These are phyloP conservation scores for Phytophthora litchii DNA, from an alignment of 352 stramenopile genomes.

Conservation along the genomic window DNA sequence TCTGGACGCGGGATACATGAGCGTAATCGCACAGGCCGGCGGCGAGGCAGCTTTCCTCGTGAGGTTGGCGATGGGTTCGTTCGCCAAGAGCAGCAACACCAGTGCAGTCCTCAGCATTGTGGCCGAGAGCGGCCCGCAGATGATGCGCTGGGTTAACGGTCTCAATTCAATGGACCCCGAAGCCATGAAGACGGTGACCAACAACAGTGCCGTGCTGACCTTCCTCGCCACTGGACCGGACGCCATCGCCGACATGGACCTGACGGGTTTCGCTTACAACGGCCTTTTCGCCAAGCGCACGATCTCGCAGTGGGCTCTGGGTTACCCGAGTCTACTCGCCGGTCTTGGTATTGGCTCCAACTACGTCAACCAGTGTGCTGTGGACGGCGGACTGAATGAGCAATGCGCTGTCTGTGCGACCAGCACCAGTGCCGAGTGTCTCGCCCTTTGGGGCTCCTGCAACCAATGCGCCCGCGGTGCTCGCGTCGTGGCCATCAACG, in stretches of 20 bases:
- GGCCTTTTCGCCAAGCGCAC: slow-evolving; percentile 57
- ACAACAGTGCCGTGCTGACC: slow-evolving; percentile 38
- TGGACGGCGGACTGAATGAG: slow-evolving; percentile 41
- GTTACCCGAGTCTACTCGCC: slow-evolving; percentile 58
- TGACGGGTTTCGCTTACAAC: slow-evolving; percentile 60
- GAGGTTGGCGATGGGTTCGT: slow-evolving; percentile 56
- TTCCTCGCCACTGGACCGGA: slow-evolving; percentile 44
- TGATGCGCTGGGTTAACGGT: slow-evolving; percentile 74
- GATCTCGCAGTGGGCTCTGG: slow-evolving; percentile 54
- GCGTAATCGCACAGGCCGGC: slow-evolving; percentile 65
- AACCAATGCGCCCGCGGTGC: slow-evolving; percentile 48
- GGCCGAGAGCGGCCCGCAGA: slow-evolving; percentile 48
- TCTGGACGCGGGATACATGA: slow-evolving; percentile 71
- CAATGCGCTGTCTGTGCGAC: slow-evolving; percentile 50
- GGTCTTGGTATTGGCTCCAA: slow-evolving; percentile 54
- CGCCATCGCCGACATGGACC: slow-evolving; percentile 43
- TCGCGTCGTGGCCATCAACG: slow-evolving; percentile 50
- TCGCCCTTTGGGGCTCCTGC: slow-evolving; percentile 48
- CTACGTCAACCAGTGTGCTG: slow-evolving; percentile 46
- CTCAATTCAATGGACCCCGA: slow-evolving; percentile 62
- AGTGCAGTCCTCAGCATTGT: slow-evolving; percentile 38
- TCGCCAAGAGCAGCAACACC: slow-evolving; percentile 38
- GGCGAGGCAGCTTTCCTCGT: slow-evolving; percentile 64
- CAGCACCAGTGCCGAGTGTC: slow-evolving; percentile 38
- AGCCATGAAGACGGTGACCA: slow-evolving; percentile 47